These are phyloP conservation scores for Balakata baccata DNA, from an alignment of 345 rosid genomes.

Conservation along the genomic window DNA sequence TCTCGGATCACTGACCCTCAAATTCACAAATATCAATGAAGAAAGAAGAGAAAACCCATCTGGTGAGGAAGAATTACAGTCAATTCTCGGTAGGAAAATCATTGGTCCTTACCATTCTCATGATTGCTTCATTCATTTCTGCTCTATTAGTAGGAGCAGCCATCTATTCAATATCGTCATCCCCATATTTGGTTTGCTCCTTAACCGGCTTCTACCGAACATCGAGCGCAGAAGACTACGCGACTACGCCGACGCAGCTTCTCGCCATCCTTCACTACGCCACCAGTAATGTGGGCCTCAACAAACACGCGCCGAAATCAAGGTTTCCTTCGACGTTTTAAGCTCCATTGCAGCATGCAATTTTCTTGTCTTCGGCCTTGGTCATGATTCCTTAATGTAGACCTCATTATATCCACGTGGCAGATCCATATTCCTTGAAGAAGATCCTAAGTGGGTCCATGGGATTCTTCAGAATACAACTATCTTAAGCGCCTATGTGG, in stretches of 20 bases:
- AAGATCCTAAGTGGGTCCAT: slow-evolving; percentile 61
- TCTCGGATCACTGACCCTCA: too few relatives aligned
- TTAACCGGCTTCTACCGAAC: background rate
- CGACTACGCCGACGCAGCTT: slow-evolving; percentile 54
- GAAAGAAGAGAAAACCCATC: background rate
- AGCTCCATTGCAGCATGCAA: slow-evolving; percentile 48
- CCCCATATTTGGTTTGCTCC: background rate
- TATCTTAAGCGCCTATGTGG: slow-evolving; percentile 46
- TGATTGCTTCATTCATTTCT: background rate
- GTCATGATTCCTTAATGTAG: slow-evolving; percentile 79
- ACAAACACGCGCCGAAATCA: slow-evolving; percentile 51
- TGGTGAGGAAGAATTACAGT: background rate
- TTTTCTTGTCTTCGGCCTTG: slow-evolving; percentile 67
- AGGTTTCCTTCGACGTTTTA: slow-evolving; percentile 53
- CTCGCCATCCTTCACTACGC: slow-evolving; percentile 71
- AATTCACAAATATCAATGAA: background rate
- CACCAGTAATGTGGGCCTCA: slow-evolving; percentile 55
- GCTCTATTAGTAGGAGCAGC: background rate
- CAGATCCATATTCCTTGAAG: slow-evolving; percentile 63
- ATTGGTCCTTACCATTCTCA: background rate
- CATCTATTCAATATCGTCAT: background rate
- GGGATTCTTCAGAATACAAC: slow-evolving; percentile 46
- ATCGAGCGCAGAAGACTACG: slow-evolving; percentile 20
- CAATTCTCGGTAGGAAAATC: background rate
- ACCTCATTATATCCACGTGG: slow-evolving; percentile 65